Evolutionary conservation across 495 filamentous ascomycete genomes (phyloP), one percentile per base, ranked within the genome.

Genomic region (Annulohypoxylon moriforme): DNA sequence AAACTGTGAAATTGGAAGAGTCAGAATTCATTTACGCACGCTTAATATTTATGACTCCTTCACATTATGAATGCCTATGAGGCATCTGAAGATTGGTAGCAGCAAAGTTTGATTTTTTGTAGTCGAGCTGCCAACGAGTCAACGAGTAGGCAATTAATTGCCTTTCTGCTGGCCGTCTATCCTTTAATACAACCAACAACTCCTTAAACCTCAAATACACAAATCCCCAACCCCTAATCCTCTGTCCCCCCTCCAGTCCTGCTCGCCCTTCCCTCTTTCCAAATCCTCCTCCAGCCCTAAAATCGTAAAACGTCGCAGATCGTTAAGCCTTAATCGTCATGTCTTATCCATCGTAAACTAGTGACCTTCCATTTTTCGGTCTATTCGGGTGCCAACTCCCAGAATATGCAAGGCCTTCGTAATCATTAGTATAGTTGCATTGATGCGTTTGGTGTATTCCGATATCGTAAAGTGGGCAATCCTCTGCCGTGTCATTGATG

Each of bases 301-400:
- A 52, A 64, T 72, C 69, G 44, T 72, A 72, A 60, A 50, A 27
- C 62, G 60, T 72, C 50, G 50, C n/a, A 49, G n/a, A 20, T 72
- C 69, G 29, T 72, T 18, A 67, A 60, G 62, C 61, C 50, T 55
- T 68, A 53, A 42, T 52, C 44, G 46, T 68, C 46, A 36, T 64
- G 22, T 42, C 59, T 18, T 61, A 46, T 65, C 55, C 69, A 16
- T 72, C 64, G n/a, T 68, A 29, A 31, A 20, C 60, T 38, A 59
- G 25, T 49, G 53, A 29, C 64, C 60, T 16, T 22, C 29, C 53
- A 8, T 22, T 60, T 55, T 47, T 47, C 6, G 29, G 36, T 68
- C 20, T 16, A 40, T 40, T 50, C 49, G 10, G 40, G 62, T 31
- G 62, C 64, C 53, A 61, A 64, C n/a, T 50, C 64, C 40, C 40